Conservation (phyloP, 1,139 yeast species). For the Blastobotrys aristatus region DNA sequence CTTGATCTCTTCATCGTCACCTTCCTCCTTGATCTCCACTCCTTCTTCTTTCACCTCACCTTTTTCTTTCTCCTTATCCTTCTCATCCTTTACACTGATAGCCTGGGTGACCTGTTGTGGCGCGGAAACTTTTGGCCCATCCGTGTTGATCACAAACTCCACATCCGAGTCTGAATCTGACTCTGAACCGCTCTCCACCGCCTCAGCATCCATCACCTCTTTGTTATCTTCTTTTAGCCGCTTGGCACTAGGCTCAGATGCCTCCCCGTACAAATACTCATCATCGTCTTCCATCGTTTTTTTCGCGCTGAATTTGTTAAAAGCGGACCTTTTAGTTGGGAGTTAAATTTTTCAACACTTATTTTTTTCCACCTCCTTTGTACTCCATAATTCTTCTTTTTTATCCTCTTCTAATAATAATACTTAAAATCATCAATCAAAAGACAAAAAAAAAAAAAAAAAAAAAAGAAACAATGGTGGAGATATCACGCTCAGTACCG, state of each 20-base stretch:
- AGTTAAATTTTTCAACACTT: neutral
- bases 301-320: neutral
- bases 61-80: constrained; percentile 26
- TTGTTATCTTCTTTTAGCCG: constrained; percentile 26
- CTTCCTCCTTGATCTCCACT: constrained; percentile 4
- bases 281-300: constrained; percentile 54
- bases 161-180: constrained; percentile 45
- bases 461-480: neutral
- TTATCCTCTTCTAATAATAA: neutral
- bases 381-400: neutral
- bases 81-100: constrained; percentile 17
- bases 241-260: constrained; percentile 45
- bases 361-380: neutral
- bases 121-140: constrained; percentile 34
- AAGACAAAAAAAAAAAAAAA: neutral
- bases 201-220: constrained; percentile 14
- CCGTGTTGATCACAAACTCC: constrained; percentile 55
- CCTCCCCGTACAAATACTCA: constrained; percentile 78
- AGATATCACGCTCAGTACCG: constrained; percentile 48
- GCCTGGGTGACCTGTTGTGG: constrained; percentile 25
- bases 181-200: constrained; percentile 26
- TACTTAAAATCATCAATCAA: neutral
- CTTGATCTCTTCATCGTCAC: constrained; percentile 21
- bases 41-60: neutral
- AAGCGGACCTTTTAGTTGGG: neutral